These are phyloP conservation scores for Paecilomyces niveus DNA, from an alignment of 2,329 filamentous ascomycete species.

Conservation along the genomic window DNA sequence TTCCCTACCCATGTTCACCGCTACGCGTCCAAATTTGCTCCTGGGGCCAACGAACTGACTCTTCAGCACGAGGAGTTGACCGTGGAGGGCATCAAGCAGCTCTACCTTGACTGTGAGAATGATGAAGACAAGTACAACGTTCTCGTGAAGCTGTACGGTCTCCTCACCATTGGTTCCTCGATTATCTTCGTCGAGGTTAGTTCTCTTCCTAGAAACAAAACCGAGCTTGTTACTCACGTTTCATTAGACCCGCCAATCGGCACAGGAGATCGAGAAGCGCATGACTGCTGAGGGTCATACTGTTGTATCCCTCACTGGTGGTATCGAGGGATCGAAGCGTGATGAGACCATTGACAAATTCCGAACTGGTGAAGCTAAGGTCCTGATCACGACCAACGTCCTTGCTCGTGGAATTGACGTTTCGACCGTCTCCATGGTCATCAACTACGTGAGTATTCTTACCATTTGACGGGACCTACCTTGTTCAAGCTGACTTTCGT, in stretches of 20 bases:
- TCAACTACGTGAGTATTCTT: conserved; percentile 69
- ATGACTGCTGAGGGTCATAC: conserved; percentile 88
- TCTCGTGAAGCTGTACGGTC: conserved; percentile 85
- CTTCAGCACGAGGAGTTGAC: conserved; percentile 87
- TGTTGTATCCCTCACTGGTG: conserved; percentile 82
- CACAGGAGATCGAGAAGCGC: conserved; percentile 72
- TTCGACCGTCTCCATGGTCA: conserved; percentile 88
- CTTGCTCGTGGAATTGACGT: conserved; percentile 92
- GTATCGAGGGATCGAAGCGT: conserved; percentile 74
- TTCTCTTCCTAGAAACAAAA: not conserved
- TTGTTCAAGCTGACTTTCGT: not conserved
- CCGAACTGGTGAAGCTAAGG: conserved; percentile 79
- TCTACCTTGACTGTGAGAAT: conserved; percentile 87
- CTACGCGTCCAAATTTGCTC: conserved; percentile 79
- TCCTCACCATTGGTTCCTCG: conserved; percentile 94
- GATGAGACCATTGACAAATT: conserved; percentile 82
- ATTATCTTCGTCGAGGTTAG: conserved; percentile 93
- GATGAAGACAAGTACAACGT: conserved; percentile 81
- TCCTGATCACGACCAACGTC: conserved; percentile 96
- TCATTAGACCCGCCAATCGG: conserved; percentile 71
- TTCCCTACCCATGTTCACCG: conserved; percentile 78
- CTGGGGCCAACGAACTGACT: conserved; percentile 77
- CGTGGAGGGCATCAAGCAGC: conserved; percentile 93
- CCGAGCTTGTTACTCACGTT: conserved; percentile 11
- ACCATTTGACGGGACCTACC: not conserved